Base-by-base conservation (phyloP, 1,284 basidiomycete genomes). In the Xerocomus amazonicus region DNA sequence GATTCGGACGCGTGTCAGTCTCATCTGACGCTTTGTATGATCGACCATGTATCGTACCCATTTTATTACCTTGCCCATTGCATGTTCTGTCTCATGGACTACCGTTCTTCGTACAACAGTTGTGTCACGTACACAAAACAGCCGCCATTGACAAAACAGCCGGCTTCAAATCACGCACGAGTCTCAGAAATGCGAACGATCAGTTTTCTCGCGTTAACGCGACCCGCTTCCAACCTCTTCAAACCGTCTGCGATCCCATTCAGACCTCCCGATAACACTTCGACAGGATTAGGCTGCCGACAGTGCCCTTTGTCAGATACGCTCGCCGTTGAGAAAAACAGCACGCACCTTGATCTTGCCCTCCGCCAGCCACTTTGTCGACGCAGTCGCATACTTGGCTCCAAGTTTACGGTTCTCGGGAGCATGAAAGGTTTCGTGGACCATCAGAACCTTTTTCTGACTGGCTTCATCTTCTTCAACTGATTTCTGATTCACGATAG, bases 1-100 rank as follows among this genome's bases (percentile, higher is more conserved):
- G 37, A 75, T 87, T 40, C 78, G 90, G 63, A 90, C 88, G 9
- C 79, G 83, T 45, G 82, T 93, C 58, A 87, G 81, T 56, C 77
- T 94, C 56, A 92, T 94, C 45, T 94, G 42, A 60, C 19, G 19
- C 19, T 23, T 23, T 23, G 2, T 23, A 23, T 23, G 19, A 23
- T 23, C 19, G 19, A 23, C 19, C 19, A 23, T 23, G 19, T 23
- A 23, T 23, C 19, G 4, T 23, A 23, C 19, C 19, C 19, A 23
- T 23, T 23, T 23, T 23, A 23, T 23, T 4, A 23, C 19, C 4
- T 23, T 23, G 19, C 19, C 19, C 4, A 23, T 23, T 23, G 19
- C 19, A 23, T 23, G 19, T 23, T 23, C 19, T 4, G 19, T 23
- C 19, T 23, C 19, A 23, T 23, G 19, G 19, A 23, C 19, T 23